phyloP scores from a whole-genome alignment of 2,329 filamentous ascomycete genomes.

The Colletotrichum sp. region DNA sequence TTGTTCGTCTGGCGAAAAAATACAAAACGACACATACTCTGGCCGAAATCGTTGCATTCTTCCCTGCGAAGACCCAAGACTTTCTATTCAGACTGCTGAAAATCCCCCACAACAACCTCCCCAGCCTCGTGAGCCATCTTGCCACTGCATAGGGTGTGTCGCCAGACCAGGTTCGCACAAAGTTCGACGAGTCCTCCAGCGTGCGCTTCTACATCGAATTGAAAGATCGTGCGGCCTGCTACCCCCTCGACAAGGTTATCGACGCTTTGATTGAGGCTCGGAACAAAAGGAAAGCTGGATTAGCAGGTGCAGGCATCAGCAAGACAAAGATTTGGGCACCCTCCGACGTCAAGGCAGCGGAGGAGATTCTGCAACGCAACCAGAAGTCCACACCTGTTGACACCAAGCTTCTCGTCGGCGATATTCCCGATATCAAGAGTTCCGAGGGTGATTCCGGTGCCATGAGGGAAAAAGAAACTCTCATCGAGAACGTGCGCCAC shows the following conservation, averaged over 20 bases:
- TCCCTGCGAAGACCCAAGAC: background rate
- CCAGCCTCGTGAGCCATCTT: background rate
- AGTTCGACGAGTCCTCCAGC: background rate
- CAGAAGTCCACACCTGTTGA: background rate
- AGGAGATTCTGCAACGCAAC: background rate
- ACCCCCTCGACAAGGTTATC: background rate
- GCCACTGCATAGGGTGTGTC: background rate
- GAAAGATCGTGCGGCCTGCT: background rate
- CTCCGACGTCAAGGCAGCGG: background rate
- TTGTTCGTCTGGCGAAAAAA: background rate
- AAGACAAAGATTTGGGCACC: background rate
- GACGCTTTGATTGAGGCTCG: background rate
- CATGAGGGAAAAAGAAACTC: background rate
- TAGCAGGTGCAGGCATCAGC: background rate
- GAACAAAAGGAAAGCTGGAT: background rate
- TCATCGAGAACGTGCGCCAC: background rate
- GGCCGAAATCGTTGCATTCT: background rate
- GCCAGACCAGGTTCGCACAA: background rate
- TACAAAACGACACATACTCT: background rate
- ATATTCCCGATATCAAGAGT: background rate
- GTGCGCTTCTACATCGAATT: background rate
- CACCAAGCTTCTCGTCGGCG: background rate
- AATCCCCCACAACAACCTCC: background rate
- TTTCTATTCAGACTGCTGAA: background rate
- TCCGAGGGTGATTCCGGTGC: background rate